A percentile compares a stretch with the other conserved stretches of the same genome.
Conservation (phyloP, 257 asterid genomes). For the Cordia subcordata region DNA sequence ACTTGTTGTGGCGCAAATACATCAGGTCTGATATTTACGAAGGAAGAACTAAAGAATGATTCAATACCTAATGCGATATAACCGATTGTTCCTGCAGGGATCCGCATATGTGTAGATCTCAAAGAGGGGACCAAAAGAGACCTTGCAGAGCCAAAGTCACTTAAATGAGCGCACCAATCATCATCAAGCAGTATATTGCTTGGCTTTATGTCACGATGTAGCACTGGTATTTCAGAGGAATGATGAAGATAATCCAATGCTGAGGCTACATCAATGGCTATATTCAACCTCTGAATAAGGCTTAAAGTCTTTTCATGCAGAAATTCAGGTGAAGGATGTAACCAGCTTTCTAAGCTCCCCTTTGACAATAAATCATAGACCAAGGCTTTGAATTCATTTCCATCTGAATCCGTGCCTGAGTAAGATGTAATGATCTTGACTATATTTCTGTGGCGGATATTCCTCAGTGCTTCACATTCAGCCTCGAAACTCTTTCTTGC, state of each 20-base stretch:
- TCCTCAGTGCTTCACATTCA: constrained; percentile 31
- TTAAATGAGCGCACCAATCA: constrained; percentile 22
- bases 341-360: constrained; percentile 32
- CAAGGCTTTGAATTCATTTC: constrained; percentile 34
- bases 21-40: too few species aligned
- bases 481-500: constrained; percentile 28
- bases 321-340: constrained; percentile 7
- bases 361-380: constrained; percentile 23
- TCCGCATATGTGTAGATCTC: background rate
- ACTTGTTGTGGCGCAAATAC: too few species aligned
- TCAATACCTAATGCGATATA: constrained; percentile 35
- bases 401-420: constrained; percentile 20
- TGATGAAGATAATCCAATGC: constrained; percentile 35
- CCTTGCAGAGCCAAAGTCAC: constrained; percentile 37
- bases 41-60: too few species aligned
- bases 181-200: constrained; percentile 23
- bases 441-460: constrained; percentile 29
- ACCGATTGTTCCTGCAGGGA: constrained; percentile 34
- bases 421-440: constrained; percentile 23
- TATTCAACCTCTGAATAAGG: constrained; percentile 21
- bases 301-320: constrained; percentile 3
- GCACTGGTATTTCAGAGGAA: constrained; percentile 16
- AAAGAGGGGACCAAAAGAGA: constrained; percentile 9
- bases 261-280: constrained; percentile 27
- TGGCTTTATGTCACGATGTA: constrained; percentile 31